phyloP scores from a whole-genome alignment of 2,329 filamentous ascomycete genomes.

The Claviceps arundinis region DNA sequence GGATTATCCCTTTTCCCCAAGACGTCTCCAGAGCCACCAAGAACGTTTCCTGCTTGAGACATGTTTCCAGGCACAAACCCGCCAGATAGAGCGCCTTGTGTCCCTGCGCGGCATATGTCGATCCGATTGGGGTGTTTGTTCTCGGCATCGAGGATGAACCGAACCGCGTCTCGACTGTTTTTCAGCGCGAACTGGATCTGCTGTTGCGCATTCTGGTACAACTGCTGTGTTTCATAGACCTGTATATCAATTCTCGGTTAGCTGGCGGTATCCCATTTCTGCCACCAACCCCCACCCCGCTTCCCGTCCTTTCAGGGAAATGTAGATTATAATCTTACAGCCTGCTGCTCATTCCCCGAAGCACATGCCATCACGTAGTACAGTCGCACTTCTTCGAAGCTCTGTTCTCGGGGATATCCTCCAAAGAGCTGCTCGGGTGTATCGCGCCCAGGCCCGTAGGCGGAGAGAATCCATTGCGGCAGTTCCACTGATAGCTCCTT shows the following conservation, averaged over 20 bases:
- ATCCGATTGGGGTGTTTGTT: constrained; percentile 64
- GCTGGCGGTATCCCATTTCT: neutral
- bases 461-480: constrained; percentile 76
- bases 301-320: neutral
- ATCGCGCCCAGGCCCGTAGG: constrained; percentile 67
- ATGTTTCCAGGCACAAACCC: constrained; percentile 29
- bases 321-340: constrained; percentile 23
- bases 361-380: constrained; percentile 52
- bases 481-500: constrained; percentile 56
- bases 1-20: constrained; percentile 21
- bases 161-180: constrained; percentile 58
- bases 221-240: constrained; percentile 45
- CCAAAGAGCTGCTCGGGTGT: constrained; percentile 76
- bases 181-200: constrained; percentile 60
- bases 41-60: constrained; percentile 18
- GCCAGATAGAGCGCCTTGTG: constrained; percentile 29
- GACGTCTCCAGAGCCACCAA: constrained; percentile 26
- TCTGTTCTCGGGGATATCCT: constrained; percentile 66
- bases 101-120: constrained; percentile 43
- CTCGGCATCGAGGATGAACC: constrained; percentile 51
- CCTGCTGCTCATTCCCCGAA: constrained; percentile 43
- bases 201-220: constrained; percentile 51
- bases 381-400: constrained; percentile 73
- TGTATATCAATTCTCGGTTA: constrained; percentile 16
- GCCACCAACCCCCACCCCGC: neutral